Percentiles rank a stretch among this genome's conserved stretches.
Evolutionary conservation across 352 stramenopile species (phyloP).

Genomic region (Elongisporangium undulatum): DNA sequence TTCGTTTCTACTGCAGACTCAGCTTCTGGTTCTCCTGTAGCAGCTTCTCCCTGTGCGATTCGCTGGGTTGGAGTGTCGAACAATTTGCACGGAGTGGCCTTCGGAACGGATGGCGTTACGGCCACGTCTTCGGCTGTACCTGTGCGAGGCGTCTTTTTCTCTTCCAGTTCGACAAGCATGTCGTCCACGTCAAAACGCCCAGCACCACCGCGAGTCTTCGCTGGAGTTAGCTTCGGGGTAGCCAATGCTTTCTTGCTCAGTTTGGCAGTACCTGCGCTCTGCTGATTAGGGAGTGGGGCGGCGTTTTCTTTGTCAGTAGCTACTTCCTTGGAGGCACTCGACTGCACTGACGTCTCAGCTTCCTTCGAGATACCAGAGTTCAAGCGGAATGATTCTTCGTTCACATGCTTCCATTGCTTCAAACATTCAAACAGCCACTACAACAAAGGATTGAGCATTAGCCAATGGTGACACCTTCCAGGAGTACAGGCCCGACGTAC

Average conservation of each 20-base stretch:
- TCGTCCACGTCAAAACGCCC: conserved; percentile 51
- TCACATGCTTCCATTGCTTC: conserved; percentile 53
- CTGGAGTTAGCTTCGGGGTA: conserved; percentile 20
- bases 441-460: conserved; percentile 1
- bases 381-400: conserved; percentile 49
- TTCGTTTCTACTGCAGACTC: conserved; percentile 12
- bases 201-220: conserved; percentile 6
- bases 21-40: conserved; percentile 3
- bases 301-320: neutral
- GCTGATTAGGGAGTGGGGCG: conserved; percentile 5
- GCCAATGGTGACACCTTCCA: neutral
- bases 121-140: conserved; percentile 8
- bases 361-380: conserved; percentile 13
- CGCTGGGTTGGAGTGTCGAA: conserved; percentile 53
- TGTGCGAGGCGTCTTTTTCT: conserved; percentile 6
- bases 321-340: neutral
- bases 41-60: neutral
- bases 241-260: conserved; percentile 8
- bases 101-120: conserved; percentile 13
- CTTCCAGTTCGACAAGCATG: conserved; percentile 51
- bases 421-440: conserved; percentile 81
- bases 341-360: conserved; percentile 4
- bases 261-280: conserved; percentile 15
- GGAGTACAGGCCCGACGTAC: neutral
- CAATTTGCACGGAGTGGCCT: conserved; percentile 36